phyloP scores from a whole-genome alignment of 345 rosid species.

The Salix suchowensis region DNA sequence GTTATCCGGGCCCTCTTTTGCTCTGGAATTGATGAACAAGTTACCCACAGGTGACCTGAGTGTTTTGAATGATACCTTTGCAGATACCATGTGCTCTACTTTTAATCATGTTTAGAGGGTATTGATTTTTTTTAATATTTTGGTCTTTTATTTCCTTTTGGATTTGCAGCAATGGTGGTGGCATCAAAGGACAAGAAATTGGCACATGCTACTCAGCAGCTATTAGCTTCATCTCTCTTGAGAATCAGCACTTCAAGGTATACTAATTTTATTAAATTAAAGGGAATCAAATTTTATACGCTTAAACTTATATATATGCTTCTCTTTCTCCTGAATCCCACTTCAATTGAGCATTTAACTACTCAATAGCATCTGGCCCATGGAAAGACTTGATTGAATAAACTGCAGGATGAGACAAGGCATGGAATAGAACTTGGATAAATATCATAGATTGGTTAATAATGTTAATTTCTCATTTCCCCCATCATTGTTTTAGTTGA shows the following conservation, averaged over 20 bases:
- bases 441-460: background rate
- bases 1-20: slow-evolving; percentile 88
- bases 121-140: background rate
- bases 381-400: background rate
- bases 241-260: slow-evolving; percentile 92
- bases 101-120: background rate
- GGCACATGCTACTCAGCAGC: slow-evolving; percentile 76
- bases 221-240: slow-evolving; percentile 71
- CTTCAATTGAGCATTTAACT: slow-evolving; percentile 9
- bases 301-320: no score
- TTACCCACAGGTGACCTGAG: slow-evolving; percentile 66
- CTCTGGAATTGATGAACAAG: slow-evolving; percentile 78
- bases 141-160: slow-evolving; percentile 3
- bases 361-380: background rate
- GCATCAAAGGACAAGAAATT: slow-evolving; percentile 82
- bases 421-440: background rate
- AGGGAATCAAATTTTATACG: background rate
- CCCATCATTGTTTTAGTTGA: background rate
- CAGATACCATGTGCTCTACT: slow-evolving; percentile 1
- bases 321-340: background rate
- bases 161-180: slow-evolving; percentile 81
- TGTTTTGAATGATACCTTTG: background rate
- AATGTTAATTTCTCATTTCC: background rate
- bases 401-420: background rate
- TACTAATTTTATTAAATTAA: background rate